phyloP scores from a whole-genome alignment of 78 protist genomes.

The Diacronema lutheri region DNA sequence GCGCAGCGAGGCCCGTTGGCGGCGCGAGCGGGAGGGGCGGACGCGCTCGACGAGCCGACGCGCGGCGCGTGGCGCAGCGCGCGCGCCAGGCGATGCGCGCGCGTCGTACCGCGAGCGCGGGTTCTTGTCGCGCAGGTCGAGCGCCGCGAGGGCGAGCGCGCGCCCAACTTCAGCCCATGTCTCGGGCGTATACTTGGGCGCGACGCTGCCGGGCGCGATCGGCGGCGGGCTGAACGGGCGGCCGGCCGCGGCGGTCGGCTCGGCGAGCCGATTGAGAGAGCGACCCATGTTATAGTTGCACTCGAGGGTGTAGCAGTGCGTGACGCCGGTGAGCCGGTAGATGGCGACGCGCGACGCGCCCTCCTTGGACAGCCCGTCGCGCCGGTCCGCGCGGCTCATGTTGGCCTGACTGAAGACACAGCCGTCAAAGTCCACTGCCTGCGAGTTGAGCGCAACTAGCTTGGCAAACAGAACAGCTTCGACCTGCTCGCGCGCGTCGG shows the following conservation, averaged over 20 bases:
- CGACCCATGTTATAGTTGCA: background rate
- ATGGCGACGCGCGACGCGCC: constrained; percentile 22
- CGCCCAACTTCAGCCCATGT: background rate
- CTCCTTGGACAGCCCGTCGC: background rate
- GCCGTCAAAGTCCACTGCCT: background rate
- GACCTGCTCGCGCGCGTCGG: background rate
- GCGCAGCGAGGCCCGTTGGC: too few species aligned
- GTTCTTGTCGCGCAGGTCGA: background rate
- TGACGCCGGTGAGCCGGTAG: background rate
- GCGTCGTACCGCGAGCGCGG: background rate
- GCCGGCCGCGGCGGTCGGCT: background rate
- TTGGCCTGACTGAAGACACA: background rate
- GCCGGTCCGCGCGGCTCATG: background rate
- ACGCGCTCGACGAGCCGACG: too few species aligned
- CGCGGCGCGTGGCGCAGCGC: too few species aligned
- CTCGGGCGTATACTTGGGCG: background rate
- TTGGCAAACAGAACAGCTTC: background rate
- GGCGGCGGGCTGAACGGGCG: background rate
- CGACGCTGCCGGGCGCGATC: background rate
- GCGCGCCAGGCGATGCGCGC: too few species aligned
- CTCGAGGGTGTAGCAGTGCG: constrained; percentile 41
- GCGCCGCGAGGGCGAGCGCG: background rate
- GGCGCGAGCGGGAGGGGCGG: too few species aligned
- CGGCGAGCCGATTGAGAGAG: background rate
- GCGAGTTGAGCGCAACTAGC: constrained; percentile 24